Evolutionary conservation across 805 yeast genomes (phyloP).

Genomic region (Hemisphaericaspora nanyangensis): DNA sequence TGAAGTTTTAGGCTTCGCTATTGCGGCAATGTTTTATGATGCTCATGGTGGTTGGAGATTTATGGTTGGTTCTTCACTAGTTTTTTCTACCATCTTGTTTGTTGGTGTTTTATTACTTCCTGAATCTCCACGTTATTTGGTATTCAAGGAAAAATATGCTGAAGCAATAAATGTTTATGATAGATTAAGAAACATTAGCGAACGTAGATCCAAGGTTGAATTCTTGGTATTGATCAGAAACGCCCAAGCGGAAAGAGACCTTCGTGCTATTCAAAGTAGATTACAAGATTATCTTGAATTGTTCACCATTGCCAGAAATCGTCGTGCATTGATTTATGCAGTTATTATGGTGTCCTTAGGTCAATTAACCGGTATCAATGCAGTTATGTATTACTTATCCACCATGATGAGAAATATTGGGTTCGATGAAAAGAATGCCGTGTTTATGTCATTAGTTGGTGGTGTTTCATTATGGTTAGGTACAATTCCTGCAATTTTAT

Average conservation of each 20-base stretch:
- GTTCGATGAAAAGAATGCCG: conserved; percentile 47
- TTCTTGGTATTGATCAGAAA: conserved; percentile 56
- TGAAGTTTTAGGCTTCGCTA: conserved; percentile 61
- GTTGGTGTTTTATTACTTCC: conserved; percentile 51
- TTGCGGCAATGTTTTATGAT: conserved; percentile 57
- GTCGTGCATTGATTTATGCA: conserved; percentile 59
- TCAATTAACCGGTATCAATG: conserved; percentile 67
- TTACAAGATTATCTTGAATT: conserved; percentile 48
- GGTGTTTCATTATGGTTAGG: conserved; percentile 62
- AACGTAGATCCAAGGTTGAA: conserved; percentile 44
- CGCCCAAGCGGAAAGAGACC: conserved; percentile 44
- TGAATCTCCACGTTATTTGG: conserved; percentile 46
- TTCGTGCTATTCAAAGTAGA: conserved; percentile 29
- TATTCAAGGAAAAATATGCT: conserved; percentile 37
- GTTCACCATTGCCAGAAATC: conserved; percentile 51
- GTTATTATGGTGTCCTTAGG: conserved; percentile 56
- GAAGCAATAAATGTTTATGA: conserved; percentile 55
- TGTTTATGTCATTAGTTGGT: conserved; percentile 66
- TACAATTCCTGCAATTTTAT: conserved; percentile 61
- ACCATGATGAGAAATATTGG: conserved; percentile 55
- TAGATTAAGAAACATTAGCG: conserved; percentile 47
- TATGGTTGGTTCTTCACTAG: conserved; percentile 61
- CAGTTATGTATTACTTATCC: conserved; percentile 62
- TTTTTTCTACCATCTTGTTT: conserved; percentile 51
- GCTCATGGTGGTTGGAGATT: conserved; percentile 61